Evolutionary conservation across 257 asterid genomes (phyloP).

Genomic region (Lithospermum erythrorhizon): DNA sequence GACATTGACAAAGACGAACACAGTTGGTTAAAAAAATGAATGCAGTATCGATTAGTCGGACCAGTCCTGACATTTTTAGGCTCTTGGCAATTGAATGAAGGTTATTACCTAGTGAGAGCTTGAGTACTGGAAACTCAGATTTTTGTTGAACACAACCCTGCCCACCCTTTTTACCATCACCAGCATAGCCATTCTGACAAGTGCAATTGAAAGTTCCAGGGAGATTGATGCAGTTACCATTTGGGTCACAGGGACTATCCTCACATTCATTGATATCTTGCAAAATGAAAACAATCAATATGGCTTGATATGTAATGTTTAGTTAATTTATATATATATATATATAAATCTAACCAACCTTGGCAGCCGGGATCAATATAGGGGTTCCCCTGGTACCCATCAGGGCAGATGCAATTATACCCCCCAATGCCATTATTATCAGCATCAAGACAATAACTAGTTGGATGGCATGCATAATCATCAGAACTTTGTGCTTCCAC

Average conservation of each 20-base stretch:
- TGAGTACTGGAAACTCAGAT: constrained; percentile 31
- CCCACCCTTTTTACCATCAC: constrained; percentile 32
- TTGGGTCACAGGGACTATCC: constrained; percentile 28
- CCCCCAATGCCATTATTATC: constrained; percentile 30
- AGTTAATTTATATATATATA: neutral
- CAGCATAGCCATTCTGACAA: constrained; percentile 36
- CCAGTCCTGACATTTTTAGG: too few relatives aligned
- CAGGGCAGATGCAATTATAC: constrained; percentile 34
- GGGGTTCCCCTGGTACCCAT: constrained; percentile 57
- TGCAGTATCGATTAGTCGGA: neutral
- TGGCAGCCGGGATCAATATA: constrained; percentile 27
- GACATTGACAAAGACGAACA: constrained; percentile 1
- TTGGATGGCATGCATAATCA: constrained; percentile 22
- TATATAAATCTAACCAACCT: constrained; percentile 10
- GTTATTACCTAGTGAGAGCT: constrained; percentile 36
- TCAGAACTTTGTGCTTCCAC: constrained; percentile 14
- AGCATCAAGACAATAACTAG: constrained; percentile 39
- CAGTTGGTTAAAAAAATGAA: neutral
- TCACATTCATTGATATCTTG: constrained; percentile 47
- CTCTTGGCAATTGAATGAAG: neutral
- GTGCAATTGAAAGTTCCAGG: constrained; percentile 32
- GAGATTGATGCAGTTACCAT: constrained; percentile 29
- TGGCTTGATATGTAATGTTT: neutral
- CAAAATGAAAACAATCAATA: neutral
- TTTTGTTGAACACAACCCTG: constrained; percentile 32